A percentile compares a stretch with the other conserved stretches of the same genome.
phyloP scores from a whole-genome alignment of 2,329 filamentous ascomycete species.

The Colletotrichum euphorbiae region DNA sequence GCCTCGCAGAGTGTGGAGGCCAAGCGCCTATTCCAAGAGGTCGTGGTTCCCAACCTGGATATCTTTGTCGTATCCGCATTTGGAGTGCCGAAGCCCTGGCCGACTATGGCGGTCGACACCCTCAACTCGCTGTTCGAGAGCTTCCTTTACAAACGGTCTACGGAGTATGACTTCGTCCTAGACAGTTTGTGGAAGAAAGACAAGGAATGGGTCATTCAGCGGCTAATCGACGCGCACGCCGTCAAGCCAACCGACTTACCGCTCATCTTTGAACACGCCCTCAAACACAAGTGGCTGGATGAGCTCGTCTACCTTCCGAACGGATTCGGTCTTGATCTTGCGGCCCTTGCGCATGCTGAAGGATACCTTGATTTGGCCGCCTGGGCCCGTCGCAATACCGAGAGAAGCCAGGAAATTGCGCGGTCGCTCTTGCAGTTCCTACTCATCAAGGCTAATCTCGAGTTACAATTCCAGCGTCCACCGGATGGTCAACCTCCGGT shows the following conservation, averaged over 20 bases:
- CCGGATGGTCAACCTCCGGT: constrained; percentile 68
- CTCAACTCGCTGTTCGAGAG: constrained; percentile 83
- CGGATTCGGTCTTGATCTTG: constrained; percentile 88
- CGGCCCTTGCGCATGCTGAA: constrained; percentile 85
- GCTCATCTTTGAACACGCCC: constrained; percentile 70
- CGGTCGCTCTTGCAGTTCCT: constrained; percentile 82
- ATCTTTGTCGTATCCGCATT: constrained; percentile 84
- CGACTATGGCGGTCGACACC: constrained; percentile 78
- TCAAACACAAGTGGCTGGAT: constrained; percentile 86
- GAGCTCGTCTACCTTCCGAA: constrained; percentile 82
- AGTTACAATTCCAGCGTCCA: constrained; percentile 77
- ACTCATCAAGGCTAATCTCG: constrained; percentile 84
- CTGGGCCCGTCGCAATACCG: constrained; percentile 80
- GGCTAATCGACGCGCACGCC: constrained; percentile 83
- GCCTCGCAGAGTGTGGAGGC: constrained; percentile 73
- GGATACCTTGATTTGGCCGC: constrained; percentile 82
- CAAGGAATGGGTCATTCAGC: constrained; percentile 84
- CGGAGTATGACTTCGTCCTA: constrained; percentile 87
- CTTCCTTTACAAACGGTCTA: constrained; percentile 82
- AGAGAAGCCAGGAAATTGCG: constrained; percentile 75
- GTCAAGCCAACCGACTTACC: constrained; percentile 68
- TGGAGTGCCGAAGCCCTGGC: constrained; percentile 82
- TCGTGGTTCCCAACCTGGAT: constrained; percentile 78
- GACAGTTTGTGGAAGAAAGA: constrained; percentile 94
- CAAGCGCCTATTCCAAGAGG: constrained; percentile 73